Evolutionary conservation across 768 basidiomycete genomes (phyloP).

Genomic region (Lyophyllum shimeji): DNA sequence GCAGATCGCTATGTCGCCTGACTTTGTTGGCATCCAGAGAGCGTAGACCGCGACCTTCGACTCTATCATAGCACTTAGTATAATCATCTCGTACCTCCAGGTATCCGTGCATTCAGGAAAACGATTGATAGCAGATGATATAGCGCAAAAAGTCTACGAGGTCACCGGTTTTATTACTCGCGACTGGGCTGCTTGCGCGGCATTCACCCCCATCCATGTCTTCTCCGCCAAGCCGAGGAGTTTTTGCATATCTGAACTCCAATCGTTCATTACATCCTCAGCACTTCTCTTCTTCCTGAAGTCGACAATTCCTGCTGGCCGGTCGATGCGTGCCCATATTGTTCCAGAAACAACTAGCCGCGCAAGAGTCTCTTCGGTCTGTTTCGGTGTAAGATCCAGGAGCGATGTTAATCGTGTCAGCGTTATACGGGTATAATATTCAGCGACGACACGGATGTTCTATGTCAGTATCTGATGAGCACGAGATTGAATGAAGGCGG

Average conservation of each 20-base stretch:
- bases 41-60: not conserved
- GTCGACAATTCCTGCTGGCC: constrained; percentile 85
- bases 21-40: not conserved
- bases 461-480: constrained; percentile 29
- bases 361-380: constrained; percentile 88
- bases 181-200: constrained; percentile 82
- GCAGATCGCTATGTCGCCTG: constrained; percentile 2
- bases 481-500: not conserved
- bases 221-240: constrained; percentile 91
- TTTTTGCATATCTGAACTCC: constrained; percentile 96
- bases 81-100: not conserved
- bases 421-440: constrained; percentile 94
- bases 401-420: constrained; percentile 79
- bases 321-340: constrained; percentile 92
- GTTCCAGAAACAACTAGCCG: constrained; percentile 90
- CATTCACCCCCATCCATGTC: constrained; percentile 98
- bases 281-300: constrained; percentile 82
- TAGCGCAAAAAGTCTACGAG: constrained; percentile 12
- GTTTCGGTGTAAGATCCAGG: constrained; percentile 77
- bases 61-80: not conserved
- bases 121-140: constrained; percentile 20
- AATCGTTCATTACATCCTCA: constrained; percentile 96
- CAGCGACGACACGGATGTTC: constrained; percentile 94
- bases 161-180: constrained; percentile 44
- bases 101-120: not conserved